These are phyloP conservation scores for Simplicillium aogashimaense DNA, from an alignment of 2,329 filamentous ascomycete species.

Conservation along the genomic window DNA sequence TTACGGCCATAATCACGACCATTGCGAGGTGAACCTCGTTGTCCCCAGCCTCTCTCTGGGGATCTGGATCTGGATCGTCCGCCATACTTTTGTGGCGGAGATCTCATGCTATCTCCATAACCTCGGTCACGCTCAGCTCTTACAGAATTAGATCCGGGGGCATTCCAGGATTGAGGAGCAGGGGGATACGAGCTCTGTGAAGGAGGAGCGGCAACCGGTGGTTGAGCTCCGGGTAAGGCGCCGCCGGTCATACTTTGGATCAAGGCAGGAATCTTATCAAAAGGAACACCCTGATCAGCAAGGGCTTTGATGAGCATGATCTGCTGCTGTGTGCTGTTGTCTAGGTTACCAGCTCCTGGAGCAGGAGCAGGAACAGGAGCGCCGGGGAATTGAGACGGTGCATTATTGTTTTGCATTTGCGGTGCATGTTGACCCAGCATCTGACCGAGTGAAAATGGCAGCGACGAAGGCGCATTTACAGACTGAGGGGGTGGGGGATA, in stretches of 20 bases:
- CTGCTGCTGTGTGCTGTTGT: slow-evolving; percentile 56
- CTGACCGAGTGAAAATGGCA: slow-evolving; percentile 27
- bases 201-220: slow-evolving; percentile 25
- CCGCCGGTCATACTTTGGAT: slow-evolving; percentile 41
- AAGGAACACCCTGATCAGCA: slow-evolving; percentile 62
- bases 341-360: slow-evolving; percentile 25
- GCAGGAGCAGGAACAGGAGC: slow-evolving; percentile 23
- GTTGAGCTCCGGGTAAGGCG: slow-evolving; percentile 18
- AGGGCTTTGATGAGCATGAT: slow-evolving; percentile 67
- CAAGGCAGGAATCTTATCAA: slow-evolving; percentile 62
- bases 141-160: slow-evolving; percentile 19
- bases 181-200: slow-evolving; percentile 32
- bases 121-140: slow-evolving; percentile 43
- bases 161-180: slow-evolving; percentile 21
- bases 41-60: slow-evolving; percentile 59
- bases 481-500: slow-evolving; percentile 40
- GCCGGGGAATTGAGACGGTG: slow-evolving; percentile 21
- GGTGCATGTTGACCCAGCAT: slow-evolving; percentile 24
- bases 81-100: slow-evolving; percentile 46
- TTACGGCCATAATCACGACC: slow-evolving; percentile 60
- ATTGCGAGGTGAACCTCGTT: slow-evolving; percentile 53
- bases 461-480: slow-evolving; percentile 47
- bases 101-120: slow-evolving; percentile 50
- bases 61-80: slow-evolving; percentile 69
- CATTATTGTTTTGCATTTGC: slow-evolving; percentile 16